phyloP scores from a whole-genome alignment of 2,329 filamentous ascomycete species.

The Calonectria pteridis region DNA sequence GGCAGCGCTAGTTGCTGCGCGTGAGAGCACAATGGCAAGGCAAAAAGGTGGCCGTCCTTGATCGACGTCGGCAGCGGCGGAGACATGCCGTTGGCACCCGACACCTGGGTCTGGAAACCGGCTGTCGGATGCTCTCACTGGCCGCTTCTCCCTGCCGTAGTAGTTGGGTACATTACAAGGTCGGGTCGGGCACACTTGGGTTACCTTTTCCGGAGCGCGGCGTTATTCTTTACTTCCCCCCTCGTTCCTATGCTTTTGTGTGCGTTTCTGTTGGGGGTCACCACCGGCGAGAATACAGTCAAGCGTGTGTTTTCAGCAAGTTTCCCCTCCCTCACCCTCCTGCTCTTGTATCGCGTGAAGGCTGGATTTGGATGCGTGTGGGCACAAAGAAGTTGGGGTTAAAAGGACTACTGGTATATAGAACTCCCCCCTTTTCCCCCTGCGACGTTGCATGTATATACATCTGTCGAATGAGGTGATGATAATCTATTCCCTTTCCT shows the following conservation, averaged over 20 bases:
- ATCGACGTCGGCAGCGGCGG: neutral
- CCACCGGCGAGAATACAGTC: neutral
- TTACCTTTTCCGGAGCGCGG: conserved; percentile 35
- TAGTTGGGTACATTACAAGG: conserved; percentile 13
- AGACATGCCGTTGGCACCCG: neutral
- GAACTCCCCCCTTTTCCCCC: neutral
- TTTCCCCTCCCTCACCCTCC: neutral
- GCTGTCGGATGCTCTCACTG: neutral
- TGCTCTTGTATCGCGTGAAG: conserved; percentile 5
- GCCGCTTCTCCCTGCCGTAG: neutral
- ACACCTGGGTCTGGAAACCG: neutral
- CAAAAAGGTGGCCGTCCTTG: neutral
- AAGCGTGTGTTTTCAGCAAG: conserved; percentile 1
- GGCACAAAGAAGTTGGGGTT: neutral
- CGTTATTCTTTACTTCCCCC: conserved; percentile 33
- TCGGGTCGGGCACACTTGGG: conserved; percentile 18
- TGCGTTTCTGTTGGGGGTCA: neutral
- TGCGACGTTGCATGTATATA: conserved; percentile 24
- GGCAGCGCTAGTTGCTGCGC: conserved; percentile 33
- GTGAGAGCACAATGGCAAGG: neutral
- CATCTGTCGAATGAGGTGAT: conserved; percentile 23
- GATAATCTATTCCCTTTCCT: conserved; percentile 20
- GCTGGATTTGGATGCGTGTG: neutral
- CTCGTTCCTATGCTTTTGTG: conserved; percentile 20
- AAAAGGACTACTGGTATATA: conserved; percentile 19